phyloP scores from a whole-genome alignment of 2,329 filamentous ascomycete species.

The Sporothrix sp. region DNA sequence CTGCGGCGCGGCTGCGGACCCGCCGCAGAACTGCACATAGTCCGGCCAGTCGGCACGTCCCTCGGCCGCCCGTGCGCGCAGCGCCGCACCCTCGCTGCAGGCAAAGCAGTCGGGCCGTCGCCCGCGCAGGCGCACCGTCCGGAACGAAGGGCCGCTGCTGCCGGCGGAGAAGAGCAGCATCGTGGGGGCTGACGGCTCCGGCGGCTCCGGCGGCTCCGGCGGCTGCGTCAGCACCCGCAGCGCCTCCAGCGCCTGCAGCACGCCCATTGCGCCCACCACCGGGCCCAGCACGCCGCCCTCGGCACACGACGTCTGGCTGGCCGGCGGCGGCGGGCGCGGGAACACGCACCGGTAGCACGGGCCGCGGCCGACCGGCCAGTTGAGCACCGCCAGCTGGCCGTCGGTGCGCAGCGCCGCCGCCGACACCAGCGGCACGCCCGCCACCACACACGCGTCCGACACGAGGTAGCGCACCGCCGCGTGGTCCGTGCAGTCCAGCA shows the following conservation, averaged over 20 bases:
- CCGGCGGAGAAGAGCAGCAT: slow-evolving; percentile 41
- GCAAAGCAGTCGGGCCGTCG: slow-evolving; percentile 63
- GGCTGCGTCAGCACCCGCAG: slow-evolving; percentile 62
- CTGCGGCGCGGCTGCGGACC: slow-evolving; percentile 19
- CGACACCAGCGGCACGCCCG: slow-evolving; percentile 71
- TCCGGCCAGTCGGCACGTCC: slow-evolving; percentile 48
- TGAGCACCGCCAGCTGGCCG: slow-evolving; percentile 82
- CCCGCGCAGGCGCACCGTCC: slow-evolving; percentile 63
- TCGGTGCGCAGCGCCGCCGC: slow-evolving; percentile 83
- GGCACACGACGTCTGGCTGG: slow-evolving; percentile 74
- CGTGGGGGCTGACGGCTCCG: slow-evolving; percentile 17
- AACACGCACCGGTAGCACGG: slow-evolving; percentile 95
- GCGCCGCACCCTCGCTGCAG: slow-evolving; percentile 54
- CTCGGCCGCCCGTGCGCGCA: slow-evolving; percentile 27
- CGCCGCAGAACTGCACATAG: slow-evolving; percentile 80
- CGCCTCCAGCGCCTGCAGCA: slow-evolving; percentile 80
- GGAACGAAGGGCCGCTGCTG: slow-evolving; percentile 43
- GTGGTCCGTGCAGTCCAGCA: slow-evolving; percentile 93
- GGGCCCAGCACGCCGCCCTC: slow-evolving; percentile 90
- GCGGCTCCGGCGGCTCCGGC: background rate
- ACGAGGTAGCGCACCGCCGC: slow-evolving; percentile 87
- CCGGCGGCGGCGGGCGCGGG: slow-evolving; percentile 73
- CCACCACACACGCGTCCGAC: slow-evolving; percentile 76
- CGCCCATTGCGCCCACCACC: slow-evolving; percentile 87
- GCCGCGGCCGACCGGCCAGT: slow-evolving; percentile 66